Conservation (phyloP, 2,329 filamentous ascomycete genomes). For the Orbilia brochopaga region DNA sequence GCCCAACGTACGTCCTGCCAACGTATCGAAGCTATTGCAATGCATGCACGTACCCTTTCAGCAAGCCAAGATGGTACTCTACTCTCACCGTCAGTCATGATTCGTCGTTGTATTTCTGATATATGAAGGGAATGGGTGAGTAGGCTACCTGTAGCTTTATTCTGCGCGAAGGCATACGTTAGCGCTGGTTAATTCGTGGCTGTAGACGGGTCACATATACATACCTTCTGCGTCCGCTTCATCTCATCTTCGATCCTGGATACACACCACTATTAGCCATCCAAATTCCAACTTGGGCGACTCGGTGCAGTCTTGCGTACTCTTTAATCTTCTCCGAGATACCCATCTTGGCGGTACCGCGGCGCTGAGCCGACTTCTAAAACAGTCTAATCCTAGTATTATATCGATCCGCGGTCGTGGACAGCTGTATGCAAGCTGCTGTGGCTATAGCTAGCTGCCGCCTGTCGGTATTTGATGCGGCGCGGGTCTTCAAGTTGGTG, state of each 20-base stretch:
- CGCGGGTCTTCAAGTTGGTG: no score
- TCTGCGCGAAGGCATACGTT: conserved; percentile 67
- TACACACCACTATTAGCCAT: no score
- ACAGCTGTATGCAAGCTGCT: no score
- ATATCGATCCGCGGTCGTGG: no score
- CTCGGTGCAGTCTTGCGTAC: conserved; percentile 63
- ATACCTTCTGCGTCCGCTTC: conserved; percentile 94
- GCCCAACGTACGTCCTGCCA: no score
- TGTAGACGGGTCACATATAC: conserved; percentile 13
- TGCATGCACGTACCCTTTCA: conserved; percentile 92
- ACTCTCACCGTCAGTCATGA: conserved; percentile 49
- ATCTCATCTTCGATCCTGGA: conserved; percentile 99
- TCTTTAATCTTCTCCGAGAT: conserved; percentile 99
- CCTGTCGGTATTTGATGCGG: no score
- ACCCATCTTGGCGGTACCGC: conserved; percentile 73
- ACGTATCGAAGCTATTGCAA: no score
- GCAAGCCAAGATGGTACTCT: conserved; percentile 97
- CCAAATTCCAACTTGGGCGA: no score
- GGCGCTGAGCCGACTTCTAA: background rate
- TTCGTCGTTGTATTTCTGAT: no score
- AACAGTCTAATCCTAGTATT: no score
- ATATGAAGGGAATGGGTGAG: no score
- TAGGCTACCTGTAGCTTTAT: conserved; percentile 99
- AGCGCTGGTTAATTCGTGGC: background rate
- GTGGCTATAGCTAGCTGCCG: background rate